phyloP scores from a whole-genome alignment of 192 early-diverging fungal genomes.

The Coemansia guatemalensis region DNA sequence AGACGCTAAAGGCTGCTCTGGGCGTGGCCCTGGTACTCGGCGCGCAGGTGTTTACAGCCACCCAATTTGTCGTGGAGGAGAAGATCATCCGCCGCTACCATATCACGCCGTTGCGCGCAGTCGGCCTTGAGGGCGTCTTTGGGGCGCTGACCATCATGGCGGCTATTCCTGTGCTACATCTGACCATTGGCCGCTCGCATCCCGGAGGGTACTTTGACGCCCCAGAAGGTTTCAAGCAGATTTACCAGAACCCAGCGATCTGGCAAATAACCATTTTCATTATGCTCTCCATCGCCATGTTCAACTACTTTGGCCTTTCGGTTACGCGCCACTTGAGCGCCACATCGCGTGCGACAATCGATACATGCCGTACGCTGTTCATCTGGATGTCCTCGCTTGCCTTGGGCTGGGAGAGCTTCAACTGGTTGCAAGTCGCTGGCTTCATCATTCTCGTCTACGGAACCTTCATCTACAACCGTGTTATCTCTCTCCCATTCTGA shows the following conservation, averaged over 20 bases:
- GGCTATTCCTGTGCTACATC: constrained; percentile 75
- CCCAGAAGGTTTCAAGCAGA: constrained; percentile 67
- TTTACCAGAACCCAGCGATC: constrained; percentile 59
- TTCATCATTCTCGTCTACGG: constrained; percentile 71
- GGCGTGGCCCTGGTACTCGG: constrained; percentile 84
- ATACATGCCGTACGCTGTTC: constrained; percentile 93
- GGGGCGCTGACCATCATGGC: constrained; percentile 71
- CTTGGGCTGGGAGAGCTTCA: constrained; percentile 96
- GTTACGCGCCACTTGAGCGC: constrained; percentile 86
- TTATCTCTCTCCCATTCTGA: constrained; percentile 63
- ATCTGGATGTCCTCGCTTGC: constrained; percentile 90
- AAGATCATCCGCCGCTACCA: constrained; percentile 81
- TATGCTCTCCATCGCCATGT: constrained; percentile 89
- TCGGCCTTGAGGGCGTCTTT: constrained; percentile 92
- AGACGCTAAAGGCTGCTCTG: constrained; percentile 59
- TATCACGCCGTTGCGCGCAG: constrained; percentile 82
- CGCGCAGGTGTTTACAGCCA: constrained; percentile 91
- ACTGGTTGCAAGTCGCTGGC: constrained; percentile 90
- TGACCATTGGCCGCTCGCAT: constrained; percentile 61
- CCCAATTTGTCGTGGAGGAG: constrained; percentile 97
- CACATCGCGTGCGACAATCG: constrained; percentile 92
- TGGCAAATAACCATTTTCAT: constrained; percentile 78
- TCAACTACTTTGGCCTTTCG: constrained; percentile 94
- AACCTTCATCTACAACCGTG: constrained; percentile 90
- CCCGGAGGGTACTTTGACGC: constrained; percentile 86